phyloP scores from a whole-genome alignment of 345 rosid species.

The Lenwebbia sp. region DNA sequence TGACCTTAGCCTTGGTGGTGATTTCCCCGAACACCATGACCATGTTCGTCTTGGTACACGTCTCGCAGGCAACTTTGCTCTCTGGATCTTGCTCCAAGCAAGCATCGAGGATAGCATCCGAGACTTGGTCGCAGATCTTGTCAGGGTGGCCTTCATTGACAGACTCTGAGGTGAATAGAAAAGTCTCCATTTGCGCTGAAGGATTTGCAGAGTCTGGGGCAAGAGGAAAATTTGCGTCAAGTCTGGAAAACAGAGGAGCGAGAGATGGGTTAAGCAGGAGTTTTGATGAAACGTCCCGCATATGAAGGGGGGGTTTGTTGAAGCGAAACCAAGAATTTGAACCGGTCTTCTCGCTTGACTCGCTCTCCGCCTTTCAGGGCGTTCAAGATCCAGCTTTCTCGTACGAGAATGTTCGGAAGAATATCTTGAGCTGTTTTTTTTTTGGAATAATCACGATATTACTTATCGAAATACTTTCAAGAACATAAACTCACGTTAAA shows the following conservation, averaged over 20 bases:
- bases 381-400: slow-evolving; percentile 2
- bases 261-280: background rate
- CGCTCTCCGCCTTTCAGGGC: background rate
- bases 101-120: slow-evolving; percentile 15
- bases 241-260: background rate
- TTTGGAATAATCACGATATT: background rate
- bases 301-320: background rate
- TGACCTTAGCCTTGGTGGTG: slow-evolving; percentile 18
- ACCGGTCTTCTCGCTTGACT: background rate
- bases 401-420: background rate
- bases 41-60: slow-evolving; percentile 16
- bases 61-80: slow-evolving; percentile 17
- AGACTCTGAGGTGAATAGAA: slow-evolving; percentile 15
- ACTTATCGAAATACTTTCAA: background rate
- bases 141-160: slow-evolving; percentile 19
- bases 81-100: slow-evolving; percentile 17
- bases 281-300: background rate
- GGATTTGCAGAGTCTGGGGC: background rate
- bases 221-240: background rate
- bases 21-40: slow-evolving; percentile 19
- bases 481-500: background rate
- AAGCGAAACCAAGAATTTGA: background rate
- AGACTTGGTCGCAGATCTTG: slow-evolving; percentile 15
- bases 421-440: background rate
- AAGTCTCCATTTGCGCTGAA: slow-evolving; percentile 5